A percentile compares a stretch with the other conserved stretches of the same genome.
Evolutionary conservation across 2,329 filamentous ascomycete genomes (phyloP).

Genomic region (Fusarium sp.): DNA sequence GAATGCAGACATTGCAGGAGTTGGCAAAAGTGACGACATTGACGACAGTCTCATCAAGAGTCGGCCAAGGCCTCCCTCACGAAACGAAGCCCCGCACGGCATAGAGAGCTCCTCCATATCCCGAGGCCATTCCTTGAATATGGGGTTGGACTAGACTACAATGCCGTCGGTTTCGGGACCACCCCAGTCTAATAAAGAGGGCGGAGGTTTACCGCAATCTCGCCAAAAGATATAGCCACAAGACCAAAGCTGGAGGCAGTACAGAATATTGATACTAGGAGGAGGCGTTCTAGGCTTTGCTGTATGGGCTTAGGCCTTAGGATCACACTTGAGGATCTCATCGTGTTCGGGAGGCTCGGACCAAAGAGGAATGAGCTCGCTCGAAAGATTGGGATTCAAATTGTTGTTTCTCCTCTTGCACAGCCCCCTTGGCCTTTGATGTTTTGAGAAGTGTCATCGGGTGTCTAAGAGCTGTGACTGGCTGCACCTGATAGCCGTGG

Average conservation of each 20-base stretch:
- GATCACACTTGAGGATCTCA: background rate
- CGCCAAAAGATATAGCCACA: constrained; percentile 18
- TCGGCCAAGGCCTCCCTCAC: constrained; percentile 1
- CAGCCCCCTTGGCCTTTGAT: constrained; percentile 28
- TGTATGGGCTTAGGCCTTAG: constrained; percentile 13
- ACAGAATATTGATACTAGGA: background rate
- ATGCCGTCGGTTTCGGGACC: constrained; percentile 8
- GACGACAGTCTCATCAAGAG: constrained; percentile 1
- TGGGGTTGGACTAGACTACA: constrained; percentile 11
- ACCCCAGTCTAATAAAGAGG: constrained; percentile 4
- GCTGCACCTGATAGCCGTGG: constrained; percentile 16
- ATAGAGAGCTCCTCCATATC: constrained; percentile 23
- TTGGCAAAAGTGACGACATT: constrained; percentile 28
- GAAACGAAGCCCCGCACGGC: constrained; percentile 16
- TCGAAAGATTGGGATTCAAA: constrained; percentile 2
- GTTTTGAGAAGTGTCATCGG: constrained; percentile 20
- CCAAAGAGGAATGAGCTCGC: constrained; percentile 10
- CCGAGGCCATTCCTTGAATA: constrained; percentile 16
- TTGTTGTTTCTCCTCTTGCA: constrained; percentile 28
- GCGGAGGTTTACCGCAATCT: constrained; percentile 17
- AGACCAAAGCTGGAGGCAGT: background rate
- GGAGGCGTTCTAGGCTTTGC: background rate
- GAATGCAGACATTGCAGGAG: constrained; percentile 1
- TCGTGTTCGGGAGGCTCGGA: constrained; percentile 23
- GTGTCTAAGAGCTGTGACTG: constrained; percentile 24